Evolutionary conservation across 352 stramenopile genomes (phyloP).

Genomic region (Phytophthora sp.): DNA sequence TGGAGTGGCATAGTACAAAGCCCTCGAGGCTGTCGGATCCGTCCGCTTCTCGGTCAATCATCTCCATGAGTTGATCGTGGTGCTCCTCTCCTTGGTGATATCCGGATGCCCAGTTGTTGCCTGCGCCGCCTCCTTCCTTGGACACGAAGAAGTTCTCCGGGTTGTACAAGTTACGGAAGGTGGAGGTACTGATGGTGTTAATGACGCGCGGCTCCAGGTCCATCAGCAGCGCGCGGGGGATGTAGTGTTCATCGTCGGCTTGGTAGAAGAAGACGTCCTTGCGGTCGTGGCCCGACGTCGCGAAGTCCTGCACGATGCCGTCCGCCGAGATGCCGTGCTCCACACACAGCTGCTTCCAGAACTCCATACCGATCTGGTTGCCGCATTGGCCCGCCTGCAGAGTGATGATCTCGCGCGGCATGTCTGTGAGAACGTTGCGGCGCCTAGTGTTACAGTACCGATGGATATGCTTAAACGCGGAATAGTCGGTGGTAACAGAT

Average conservation of each 20-base stretch:
- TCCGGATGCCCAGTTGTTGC: slow-evolving; percentile 94
- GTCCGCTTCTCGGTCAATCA: slow-evolving; percentile 99
- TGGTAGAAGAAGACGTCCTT: slow-evolving; percentile 99
- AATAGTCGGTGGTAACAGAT: neutral
- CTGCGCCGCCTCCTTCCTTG: slow-evolving; percentile 90
- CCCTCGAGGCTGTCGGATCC: slow-evolving; percentile 95
- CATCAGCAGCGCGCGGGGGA: slow-evolving; percentile 97
- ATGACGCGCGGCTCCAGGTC: slow-evolving; percentile 97
- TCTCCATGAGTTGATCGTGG: slow-evolving; percentile 98
- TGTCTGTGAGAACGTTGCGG: no score
- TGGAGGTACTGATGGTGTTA: slow-evolving; percentile 92
- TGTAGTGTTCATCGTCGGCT: slow-evolving; percentile 98
- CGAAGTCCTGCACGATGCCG: slow-evolving; percentile 95
- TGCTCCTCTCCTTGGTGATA: slow-evolving; percentile 94
- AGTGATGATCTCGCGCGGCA: slow-evolving; percentile 99
- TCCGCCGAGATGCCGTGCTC: slow-evolving; percentile 99
- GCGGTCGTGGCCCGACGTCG: slow-evolving; percentile 93
- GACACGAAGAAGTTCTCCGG: slow-evolving; percentile 98
- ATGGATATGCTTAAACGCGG: slow-evolving; percentile 10
- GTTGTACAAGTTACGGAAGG: slow-evolving; percentile 98
- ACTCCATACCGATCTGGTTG: slow-evolving; percentile 99
- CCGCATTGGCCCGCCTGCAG: slow-evolving; percentile 99
- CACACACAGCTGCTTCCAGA: slow-evolving; percentile 99
- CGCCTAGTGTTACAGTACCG: no score
- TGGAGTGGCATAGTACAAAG: slow-evolving; percentile 99